Evolutionary conservation across 2,329 filamentous ascomycete species (phyloP).

Genomic region (Ceratocystis papillata): DNA sequence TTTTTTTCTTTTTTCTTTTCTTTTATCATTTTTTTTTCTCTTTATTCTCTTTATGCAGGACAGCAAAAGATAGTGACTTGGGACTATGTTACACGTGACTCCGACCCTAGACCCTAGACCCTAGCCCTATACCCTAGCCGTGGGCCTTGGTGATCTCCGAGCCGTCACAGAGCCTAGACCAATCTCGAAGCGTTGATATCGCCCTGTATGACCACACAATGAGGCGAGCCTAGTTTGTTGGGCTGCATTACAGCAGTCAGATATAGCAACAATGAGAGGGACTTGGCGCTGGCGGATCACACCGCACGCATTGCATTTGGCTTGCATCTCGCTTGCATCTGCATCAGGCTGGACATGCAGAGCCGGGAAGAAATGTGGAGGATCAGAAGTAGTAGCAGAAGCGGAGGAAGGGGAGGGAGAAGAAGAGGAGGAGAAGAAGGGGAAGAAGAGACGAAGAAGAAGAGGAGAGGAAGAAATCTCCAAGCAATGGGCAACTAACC

Average conservation of each 20-base stretch:
- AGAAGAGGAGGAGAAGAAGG: background rate
- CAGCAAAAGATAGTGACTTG: too few relatives aligned
- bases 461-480: background rate
- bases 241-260: background rate
- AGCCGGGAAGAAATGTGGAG: constrained; percentile 2
- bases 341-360: constrained; percentile 11
- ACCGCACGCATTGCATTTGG: background rate
- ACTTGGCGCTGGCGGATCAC: background rate
- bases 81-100: too few relatives aligned
- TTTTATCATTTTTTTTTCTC: background rate
- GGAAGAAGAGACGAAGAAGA: background rate
- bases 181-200: background rate
- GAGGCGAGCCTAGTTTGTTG: background rate
- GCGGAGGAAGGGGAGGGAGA: background rate
- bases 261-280: background rate
- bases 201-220: background rate
- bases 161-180: background rate
- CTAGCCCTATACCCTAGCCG: too few relatives aligned
- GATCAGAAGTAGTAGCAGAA: background rate
- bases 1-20: background rate
- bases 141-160: too few relatives aligned
- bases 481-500: too few relatives aligned
- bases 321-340: too few relatives aligned
- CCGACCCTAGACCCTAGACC: too few relatives aligned
- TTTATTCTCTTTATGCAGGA: background rate